Conservation (phyloP, 2,329 filamentous ascomycete species). For the Epichloe festucae region DNA sequence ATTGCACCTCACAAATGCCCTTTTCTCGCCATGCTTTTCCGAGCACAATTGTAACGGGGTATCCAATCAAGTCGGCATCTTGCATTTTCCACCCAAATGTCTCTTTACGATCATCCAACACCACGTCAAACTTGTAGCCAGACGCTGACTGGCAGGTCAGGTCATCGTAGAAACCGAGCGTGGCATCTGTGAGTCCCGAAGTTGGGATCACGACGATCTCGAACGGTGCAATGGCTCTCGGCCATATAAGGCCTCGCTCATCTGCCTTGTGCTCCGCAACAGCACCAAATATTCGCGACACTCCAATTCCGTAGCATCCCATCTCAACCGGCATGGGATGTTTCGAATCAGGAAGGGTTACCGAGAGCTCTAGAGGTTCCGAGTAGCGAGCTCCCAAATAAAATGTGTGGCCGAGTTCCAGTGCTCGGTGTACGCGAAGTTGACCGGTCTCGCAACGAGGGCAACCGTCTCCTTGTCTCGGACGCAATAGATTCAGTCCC, state of each 20-base stretch:
- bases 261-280: slow-evolving; percentile 67
- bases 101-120: slow-evolving; percentile 61
- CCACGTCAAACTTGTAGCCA: slow-evolving; percentile 38
- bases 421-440: slow-evolving; percentile 55
- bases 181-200: slow-evolving; percentile 32
- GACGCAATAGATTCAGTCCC: slow-evolving; percentile 48
- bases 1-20: slow-evolving; percentile 63
- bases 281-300: slow-evolving; percentile 81
- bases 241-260: slow-evolving; percentile 71
- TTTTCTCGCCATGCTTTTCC: slow-evolving; percentile 54
- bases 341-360: slow-evolving; percentile 28
- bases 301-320: slow-evolving; percentile 93
- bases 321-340: slow-evolving; percentile 56
- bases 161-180: slow-evolving; percentile 48
- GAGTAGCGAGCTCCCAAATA: slow-evolving; percentile 85
- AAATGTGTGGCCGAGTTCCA: slow-evolving; percentile 93
- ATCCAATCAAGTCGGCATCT: slow-evolving; percentile 82
- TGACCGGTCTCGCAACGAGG: slow-evolving; percentile 51
- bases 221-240: slow-evolving; percentile 72
- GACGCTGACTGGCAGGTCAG: slow-evolving; percentile 23
- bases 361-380: slow-evolving; percentile 52
- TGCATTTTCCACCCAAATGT: slow-evolving; percentile 72
- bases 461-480: slow-evolving; percentile 57
- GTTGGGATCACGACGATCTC: slow-evolving; percentile 55
- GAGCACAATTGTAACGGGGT: slow-evolving; percentile 69